A percentile compares a stretch with the other conserved stretches of the same genome.
Conservation (phyloP, 1,284 basidiomycete species). For the Chalciporus piperatoides region DNA sequence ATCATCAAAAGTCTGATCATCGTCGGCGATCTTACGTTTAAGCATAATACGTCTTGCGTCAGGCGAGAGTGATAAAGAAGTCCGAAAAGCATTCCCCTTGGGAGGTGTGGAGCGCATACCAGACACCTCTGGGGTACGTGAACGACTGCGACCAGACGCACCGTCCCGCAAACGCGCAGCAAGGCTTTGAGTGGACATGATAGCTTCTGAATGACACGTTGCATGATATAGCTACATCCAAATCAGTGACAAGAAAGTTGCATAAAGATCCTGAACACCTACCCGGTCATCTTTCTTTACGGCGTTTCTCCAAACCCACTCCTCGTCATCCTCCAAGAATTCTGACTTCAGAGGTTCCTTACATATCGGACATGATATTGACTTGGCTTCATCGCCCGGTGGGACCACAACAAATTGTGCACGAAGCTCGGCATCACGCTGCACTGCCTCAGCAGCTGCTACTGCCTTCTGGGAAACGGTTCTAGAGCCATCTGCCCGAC, state of each 20-base stretch:
- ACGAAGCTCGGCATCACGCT: conserved; percentile 70
- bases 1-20: conserved; percentile 36
- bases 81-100: conserved; percentile 29
- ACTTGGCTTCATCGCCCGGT: conserved; percentile 76
- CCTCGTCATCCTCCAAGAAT: conserved; percentile 95
- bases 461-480: conserved; percentile 52
- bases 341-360: conserved; percentile 93
- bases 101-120: conserved; percentile 45
- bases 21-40: conserved; percentile 68
- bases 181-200: conserved; percentile 55
- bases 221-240: conserved; percentile 77
- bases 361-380: conserved; percentile 91
- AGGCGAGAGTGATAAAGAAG: conserved; percentile 46
- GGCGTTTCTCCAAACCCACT: conserved; percentile 98
- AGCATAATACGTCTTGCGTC: conserved; percentile 49
- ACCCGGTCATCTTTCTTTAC: conserved; percentile 80
- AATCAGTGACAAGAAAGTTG: neutral
- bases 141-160: conserved; percentile 57
- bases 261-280: conserved; percentile 32
- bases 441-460: conserved; percentile 63
- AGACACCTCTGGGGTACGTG: conserved; percentile 61
- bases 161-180: conserved; percentile 64
- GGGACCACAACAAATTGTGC: conserved; percentile 86
- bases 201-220: conserved; percentile 84
- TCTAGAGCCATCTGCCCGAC: conserved; percentile 49